Evolutionary conservation across 441 rosid species (phyloP), one percentile per base, ranked within the genome.

Genomic region (Viola pubescens): DNA sequence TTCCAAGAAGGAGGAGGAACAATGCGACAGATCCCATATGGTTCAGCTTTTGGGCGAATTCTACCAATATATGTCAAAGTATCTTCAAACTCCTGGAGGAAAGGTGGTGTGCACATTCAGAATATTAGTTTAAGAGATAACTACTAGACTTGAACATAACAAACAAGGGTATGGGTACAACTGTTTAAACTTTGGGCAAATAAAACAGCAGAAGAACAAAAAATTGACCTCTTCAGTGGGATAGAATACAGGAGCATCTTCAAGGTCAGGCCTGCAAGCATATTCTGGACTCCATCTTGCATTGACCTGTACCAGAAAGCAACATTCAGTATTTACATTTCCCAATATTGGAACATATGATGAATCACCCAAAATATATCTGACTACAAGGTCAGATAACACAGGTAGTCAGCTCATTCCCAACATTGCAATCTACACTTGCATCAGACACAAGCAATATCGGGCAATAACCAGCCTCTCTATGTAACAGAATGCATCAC

Each of bases 1-100:
- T 81, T 91, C 99, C 99, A 94, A 65, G 96, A 86, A 58, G 87
- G 65, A 57, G 99, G 98, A 67, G 99, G 99, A 71, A 95, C 96
- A 69, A 95, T 87, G 66, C 98, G 98, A 73, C 99, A 91, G 63
- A 95, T 87, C 67, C 99, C 99, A 83, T 83, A 89, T 54, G 75
- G 82, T 77, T 95, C 99, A 54, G 99, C 99, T 78, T 70, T 67
- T 2, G 77, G 83, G 63, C 96, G 84, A 66, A 91, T 89, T 64
- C 84, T 82, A 69, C 89, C 84, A 64, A 95, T 91, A 60, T 91
- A 94, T 67, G 53, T 87, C 66, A 91, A 71, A 56, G 99, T 80
- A 80, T 94, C 97, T 79, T 81, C 91, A 82, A 94, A 94, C 77
- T 94, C 99, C 99, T 94, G 77, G 44, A 70, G 11, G 40, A 67